These are phyloP conservation scores for Termitomyces sp. DNA, from an alignment of 768 basidiomycete genomes.

Conservation along the genomic window DNA sequence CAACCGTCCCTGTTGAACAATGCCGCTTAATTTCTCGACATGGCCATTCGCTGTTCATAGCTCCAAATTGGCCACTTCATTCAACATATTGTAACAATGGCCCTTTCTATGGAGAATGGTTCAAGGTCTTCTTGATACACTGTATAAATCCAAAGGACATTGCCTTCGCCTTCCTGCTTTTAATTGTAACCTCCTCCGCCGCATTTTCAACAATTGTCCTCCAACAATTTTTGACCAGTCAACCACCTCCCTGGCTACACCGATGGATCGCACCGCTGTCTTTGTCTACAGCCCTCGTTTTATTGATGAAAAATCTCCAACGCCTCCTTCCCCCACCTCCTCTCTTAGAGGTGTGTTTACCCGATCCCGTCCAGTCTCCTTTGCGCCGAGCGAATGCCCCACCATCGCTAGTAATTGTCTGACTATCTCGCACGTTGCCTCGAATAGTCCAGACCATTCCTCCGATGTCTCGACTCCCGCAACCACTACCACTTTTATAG, in stretches of 20 bases:
- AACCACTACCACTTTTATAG: not conserved
- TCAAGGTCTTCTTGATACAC: no score
- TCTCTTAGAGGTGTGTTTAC: slow-evolving; percentile 15
- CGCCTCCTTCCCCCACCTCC: slow-evolving; percentile 15
- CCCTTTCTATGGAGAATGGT: no score
- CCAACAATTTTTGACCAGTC: not conserved
- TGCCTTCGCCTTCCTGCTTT: no score
- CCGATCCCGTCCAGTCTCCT: slow-evolving; percentile 12
- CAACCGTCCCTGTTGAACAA: no score
- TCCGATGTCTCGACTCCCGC: not conserved
- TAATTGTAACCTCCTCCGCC: not conserved
- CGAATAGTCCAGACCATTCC: not conserved
- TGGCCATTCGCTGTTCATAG: no score
- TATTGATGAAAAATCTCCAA: not conserved
- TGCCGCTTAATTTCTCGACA: no score
- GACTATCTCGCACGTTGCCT: not conserved
- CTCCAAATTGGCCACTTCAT: no score
- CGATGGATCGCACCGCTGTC: not conserved
- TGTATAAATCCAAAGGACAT: no score
- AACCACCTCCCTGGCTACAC: not conserved
- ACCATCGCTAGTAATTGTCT: not conserved
- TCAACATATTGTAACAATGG: no score
- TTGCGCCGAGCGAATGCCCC: slow-evolving; percentile 8
- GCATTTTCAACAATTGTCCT: not conserved
- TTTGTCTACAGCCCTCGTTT: slow-evolving; percentile 4